Conservation (phyloP, 2,329 filamentous ascomycete species). For the Ophiostoma ips region DNA sequence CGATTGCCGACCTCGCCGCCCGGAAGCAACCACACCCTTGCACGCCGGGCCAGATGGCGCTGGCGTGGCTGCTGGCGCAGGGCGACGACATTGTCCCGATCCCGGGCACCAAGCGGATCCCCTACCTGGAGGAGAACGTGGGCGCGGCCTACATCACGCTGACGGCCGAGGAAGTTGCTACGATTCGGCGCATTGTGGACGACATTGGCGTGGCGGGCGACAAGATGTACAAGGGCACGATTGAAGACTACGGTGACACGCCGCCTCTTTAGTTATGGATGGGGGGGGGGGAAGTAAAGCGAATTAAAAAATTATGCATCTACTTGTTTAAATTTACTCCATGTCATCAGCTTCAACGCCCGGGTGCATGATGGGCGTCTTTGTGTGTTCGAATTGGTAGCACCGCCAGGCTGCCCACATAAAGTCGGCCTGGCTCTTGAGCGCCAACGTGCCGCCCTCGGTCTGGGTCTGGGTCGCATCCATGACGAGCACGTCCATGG, state of each 20-base stretch:
- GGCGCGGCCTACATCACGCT: slow-evolving; percentile 21
- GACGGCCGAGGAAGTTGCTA: slow-evolving; percentile 21
- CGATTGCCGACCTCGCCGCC: slow-evolving; percentile 33
- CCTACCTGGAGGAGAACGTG: slow-evolving; percentile 33
- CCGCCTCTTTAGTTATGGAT: not conserved
- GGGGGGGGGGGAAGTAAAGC: no score
- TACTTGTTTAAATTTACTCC: no score
- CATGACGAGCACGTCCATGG: not conserved
- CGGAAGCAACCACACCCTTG: slow-evolving; percentile 27
- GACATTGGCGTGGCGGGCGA: slow-evolving; percentile 13
- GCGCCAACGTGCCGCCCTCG: not conserved
- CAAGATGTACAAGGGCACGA: slow-evolving; percentile 6
- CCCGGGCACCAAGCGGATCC: slow-evolving; percentile 33
- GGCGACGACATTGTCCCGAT: slow-evolving; percentile 47
- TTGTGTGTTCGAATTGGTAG: not conserved
- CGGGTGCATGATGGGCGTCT: no score
- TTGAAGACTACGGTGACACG: slow-evolving; percentile 12
- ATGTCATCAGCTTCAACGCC: no score
- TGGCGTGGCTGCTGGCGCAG: slow-evolving; percentile 50
- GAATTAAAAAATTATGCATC: no score
- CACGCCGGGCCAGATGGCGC: slow-evolving; percentile 42
- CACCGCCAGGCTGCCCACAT: not conserved
- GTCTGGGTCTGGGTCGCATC: not conserved
- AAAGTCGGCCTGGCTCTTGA: not conserved
- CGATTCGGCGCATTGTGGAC: slow-evolving; percentile 20